Percentiles rank a stretch among this genome's conserved stretches.
phyloP scores from a whole-genome alignment of 257 asterid species.

The Solanum piurae region DNA sequence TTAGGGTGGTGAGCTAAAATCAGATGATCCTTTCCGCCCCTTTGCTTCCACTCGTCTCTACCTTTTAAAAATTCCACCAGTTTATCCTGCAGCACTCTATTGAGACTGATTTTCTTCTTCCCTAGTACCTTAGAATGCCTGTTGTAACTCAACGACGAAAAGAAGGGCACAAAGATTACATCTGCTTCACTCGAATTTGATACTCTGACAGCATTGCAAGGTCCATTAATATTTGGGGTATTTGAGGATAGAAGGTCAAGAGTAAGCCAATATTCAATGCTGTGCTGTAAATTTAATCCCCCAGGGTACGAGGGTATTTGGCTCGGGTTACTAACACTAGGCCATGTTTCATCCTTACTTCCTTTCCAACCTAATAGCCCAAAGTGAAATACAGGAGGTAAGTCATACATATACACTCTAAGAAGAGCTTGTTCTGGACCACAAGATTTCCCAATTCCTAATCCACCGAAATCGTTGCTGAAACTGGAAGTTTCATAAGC shows the following conservation, averaged over 20 bases:
- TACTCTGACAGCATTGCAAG: slow-evolving; percentile 56
- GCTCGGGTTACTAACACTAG: slow-evolving; percentile 21
- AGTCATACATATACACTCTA: slow-evolving; percentile 63
- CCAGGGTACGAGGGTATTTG: slow-evolving; percentile 62
- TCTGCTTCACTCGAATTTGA: slow-evolving; percentile 43
- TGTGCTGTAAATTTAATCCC: slow-evolving; percentile 67
- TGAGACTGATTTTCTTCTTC: slow-evolving; percentile 18
- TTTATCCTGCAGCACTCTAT: slow-evolving; percentile 44
- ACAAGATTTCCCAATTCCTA: slow-evolving; percentile 17
- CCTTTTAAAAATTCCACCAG: slow-evolving; percentile 42
- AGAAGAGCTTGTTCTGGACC: slow-evolving; percentile 36
- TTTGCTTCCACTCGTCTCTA: slow-evolving; percentile 48
- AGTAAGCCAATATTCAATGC: slow-evolving; percentile 72
- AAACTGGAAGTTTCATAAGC: slow-evolving; percentile 1
- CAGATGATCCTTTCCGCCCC: slow-evolving; percentile 61
- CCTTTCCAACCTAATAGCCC: slow-evolving; percentile 60
- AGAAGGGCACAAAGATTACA: slow-evolving; percentile 59
- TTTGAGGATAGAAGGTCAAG: slow-evolving; percentile 67
- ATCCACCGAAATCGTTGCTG: not conserved
- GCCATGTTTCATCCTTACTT: slow-evolving; percentile 44
- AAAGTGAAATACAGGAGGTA: slow-evolving; percentile 70
- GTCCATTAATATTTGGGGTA: slow-evolving; percentile 27
- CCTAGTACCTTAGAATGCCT: slow-evolving; percentile 41
- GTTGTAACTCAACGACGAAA: slow-evolving; percentile 71
- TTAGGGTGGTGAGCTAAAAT: slow-evolving; percentile 74